These are phyloP conservation scores for Elsinoe fawcettii DNA, from an alignment of 2,329 filamentous ascomycete species.

Conservation along the genomic window DNA sequence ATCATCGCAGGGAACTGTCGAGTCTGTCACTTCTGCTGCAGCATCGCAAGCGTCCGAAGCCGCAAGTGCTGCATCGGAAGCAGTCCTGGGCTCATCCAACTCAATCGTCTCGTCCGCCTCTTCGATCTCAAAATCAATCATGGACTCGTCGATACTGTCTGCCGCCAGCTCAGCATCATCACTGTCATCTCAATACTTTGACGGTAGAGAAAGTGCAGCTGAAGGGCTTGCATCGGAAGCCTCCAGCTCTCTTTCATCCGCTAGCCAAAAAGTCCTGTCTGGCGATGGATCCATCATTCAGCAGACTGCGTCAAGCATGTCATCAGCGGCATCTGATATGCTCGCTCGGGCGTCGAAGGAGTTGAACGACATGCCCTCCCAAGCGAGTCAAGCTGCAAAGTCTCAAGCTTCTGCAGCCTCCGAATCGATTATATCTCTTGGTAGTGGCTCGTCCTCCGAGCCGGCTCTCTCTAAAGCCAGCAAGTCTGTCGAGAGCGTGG, in stretches of 20 bases:
- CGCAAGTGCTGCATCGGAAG: conserved; percentile 25
- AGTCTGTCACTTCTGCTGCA: conserved; percentile 30
- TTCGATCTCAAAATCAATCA: conserved; percentile 7
- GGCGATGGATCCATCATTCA: conserved; percentile 6
- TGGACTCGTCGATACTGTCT: conserved; percentile 10
- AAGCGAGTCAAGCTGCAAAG: conserved; percentile 4
- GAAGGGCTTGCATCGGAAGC: conserved; percentile 8
- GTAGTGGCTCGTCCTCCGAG: not conserved
- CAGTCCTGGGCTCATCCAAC: conserved; percentile 21
- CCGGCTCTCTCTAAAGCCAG: conserved; percentile 21
- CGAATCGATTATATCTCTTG: not conserved
- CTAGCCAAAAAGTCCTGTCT: not conserved
- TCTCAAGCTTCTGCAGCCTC: conserved; percentile 8
- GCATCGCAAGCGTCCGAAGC: conserved; percentile 20
- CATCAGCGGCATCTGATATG: conserved; percentile 7
- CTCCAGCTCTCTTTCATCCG: not conserved
- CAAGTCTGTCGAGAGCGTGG: conserved; percentile 23
- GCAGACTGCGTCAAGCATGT: conserved; percentile 10
- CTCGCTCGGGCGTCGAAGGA: conserved; percentile 3
- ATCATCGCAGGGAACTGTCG: conserved; percentile 29
- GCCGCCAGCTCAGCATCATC: conserved; percentile 12
- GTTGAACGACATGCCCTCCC: conserved; percentile 1
- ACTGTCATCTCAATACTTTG: conserved; percentile 7
- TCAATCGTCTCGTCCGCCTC: conserved; percentile 3
- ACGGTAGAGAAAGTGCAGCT: not conserved